Percentiles rank a stretch among this genome's conserved stretches.
phyloP scores from a whole-genome alignment of 2,329 filamentous ascomycete species.

The Rutstroemia sp. region DNA sequence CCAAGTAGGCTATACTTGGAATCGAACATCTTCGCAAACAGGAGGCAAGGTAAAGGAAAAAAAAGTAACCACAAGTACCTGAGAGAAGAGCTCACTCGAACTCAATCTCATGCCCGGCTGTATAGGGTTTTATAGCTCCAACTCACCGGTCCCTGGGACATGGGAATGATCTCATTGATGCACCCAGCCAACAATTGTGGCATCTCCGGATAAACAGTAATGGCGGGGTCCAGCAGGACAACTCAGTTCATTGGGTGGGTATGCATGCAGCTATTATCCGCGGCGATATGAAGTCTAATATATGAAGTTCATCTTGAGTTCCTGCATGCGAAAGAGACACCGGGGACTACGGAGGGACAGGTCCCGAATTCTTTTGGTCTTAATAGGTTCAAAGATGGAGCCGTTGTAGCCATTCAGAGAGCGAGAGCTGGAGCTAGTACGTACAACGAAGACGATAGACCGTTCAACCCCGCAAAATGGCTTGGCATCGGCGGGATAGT shows the following conservation, averaged over 20 bases:
- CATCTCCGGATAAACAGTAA: conserved; percentile 4
- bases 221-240: neutral
- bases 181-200: neutral
- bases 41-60: neutral
- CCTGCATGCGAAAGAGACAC: neutral
- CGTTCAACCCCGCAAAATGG: neutral
- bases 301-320: neutral
- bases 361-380: neutral
- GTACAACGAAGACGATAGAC: neutral
- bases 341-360: conserved; percentile 3
- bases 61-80: neutral
- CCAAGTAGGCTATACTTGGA: conserved; percentile 6
- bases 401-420: neutral
- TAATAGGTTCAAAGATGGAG: neutral
- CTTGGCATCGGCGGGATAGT: conserved; percentile 1
- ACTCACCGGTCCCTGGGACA: neutral
- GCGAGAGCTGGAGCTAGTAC: neutral
- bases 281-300: neutral
- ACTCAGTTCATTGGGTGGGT: neutral
- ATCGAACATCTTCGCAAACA: neutral
- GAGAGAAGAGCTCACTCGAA: neutral
- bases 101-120: neutral
- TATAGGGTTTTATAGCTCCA: conserved; percentile 6
- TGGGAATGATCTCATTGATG: conserved; percentile 1
- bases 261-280: neutral